Conservation (phyloP, 257 asterid species). For the Solanum appendiculatum region DNA sequence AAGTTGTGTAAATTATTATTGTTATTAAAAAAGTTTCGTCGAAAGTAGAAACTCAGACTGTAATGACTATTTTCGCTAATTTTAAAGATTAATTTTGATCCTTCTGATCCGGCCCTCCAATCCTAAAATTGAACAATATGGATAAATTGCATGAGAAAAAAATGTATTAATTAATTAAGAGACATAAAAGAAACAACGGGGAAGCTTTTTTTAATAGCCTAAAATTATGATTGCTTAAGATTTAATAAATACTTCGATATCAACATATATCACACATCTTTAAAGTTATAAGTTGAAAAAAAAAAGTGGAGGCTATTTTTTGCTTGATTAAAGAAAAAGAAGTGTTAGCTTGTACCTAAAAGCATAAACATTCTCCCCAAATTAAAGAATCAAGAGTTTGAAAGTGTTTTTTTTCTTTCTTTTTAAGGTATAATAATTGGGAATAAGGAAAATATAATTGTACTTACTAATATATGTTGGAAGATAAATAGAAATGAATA, state of each 20-base stretch:
- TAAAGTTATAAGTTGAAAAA: background rate
- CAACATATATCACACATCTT: background rate
- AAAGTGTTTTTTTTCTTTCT: background rate
- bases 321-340: background rate
- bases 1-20: background rate
- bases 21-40: background rate
- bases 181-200: background rate
- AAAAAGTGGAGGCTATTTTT: background rate
- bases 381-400: background rate
- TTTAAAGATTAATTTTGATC: background rate
- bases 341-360: background rate
- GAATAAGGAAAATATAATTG: background rate
- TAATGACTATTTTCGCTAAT: too few relatives aligned
- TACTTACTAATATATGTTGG: background rate
- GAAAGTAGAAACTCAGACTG: background rate
- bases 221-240: background rate
- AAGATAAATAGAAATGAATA: background rate
- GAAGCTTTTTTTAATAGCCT: background rate
- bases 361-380: background rate
- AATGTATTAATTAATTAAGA: background rate
- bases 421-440: background rate
- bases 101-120: background rate
- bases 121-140: background rate
- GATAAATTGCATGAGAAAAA: background rate
- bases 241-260: background rate